Base-by-base conservation (phyloP, 2,329 filamentous ascomycete species). In the Cercospora brassicicola region DNA sequence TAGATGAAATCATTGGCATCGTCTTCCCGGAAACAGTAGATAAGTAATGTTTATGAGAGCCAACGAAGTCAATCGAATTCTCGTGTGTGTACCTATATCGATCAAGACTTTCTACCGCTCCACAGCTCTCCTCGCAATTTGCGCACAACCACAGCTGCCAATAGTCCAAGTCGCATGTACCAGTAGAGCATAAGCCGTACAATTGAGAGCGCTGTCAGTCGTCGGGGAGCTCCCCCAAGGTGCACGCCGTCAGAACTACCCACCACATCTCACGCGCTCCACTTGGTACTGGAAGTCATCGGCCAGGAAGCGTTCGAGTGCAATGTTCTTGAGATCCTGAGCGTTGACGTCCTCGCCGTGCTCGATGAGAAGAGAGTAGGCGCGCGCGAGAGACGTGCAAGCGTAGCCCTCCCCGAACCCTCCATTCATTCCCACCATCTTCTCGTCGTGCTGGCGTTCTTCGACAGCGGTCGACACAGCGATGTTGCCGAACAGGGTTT, bases 1-100 rank as follows among this genome's bases (percentile, higher is more conserved):
- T 85, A 57, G 83, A 85, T 71, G 83, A 84, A 75, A 75, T 85
- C 59, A 71, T 84, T 10, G 76, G 79, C 60, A 78, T 82, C 30
- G 70, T 85, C 1, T 84, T 85, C 70, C 76, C 78, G 13, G 78
- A 79, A 57, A 23, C 36, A 60, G 51, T 70, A 62, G 68, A 72
- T 9, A 66, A 70, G 53, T 69, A 68, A 69, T 62, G 30, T 28
- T 62, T 33, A 56, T 23, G 30, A 59, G 4, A 36, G 55, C 30
- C 6, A 45, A 30, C 13, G 20, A 59, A 26, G 30, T 26, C 48
- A 53, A 51, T 23, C 39, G 26, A 30, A 31, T 36, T 51, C 28
- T 60, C 23, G 23, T 45, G 39, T 59, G 2, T 55, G 48, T 36
- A 11, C n/a, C 9, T 59, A 20, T 59, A 36, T 59, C 28, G 28